Conservation (phyloP, 2,329 filamentous ascomycete genomes). For the Fusarium devonianum region DNA sequence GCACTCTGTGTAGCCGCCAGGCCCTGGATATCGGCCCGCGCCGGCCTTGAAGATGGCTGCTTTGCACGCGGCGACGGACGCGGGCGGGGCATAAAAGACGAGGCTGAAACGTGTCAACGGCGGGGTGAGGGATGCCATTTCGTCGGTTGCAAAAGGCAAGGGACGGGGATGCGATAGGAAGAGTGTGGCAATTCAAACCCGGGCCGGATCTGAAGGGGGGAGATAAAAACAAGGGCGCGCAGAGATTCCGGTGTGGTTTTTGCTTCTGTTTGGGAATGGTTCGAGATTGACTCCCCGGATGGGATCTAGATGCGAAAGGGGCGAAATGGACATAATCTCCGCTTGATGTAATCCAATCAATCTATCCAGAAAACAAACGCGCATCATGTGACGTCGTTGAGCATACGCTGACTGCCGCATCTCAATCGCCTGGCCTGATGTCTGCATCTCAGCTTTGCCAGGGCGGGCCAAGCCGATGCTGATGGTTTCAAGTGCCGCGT, state of each 20-base stretch:
- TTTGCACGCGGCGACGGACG: slow-evolving; percentile 59
- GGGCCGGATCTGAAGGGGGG: slow-evolving; percentile 9
- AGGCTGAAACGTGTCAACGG: slow-evolving; percentile 46
- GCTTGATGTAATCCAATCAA: not conserved
- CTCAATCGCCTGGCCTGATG: slow-evolving; percentile 14
- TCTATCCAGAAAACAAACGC: not conserved
- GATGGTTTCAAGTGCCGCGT: no score
- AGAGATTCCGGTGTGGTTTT: slow-evolving; percentile 1
- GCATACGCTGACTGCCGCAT: not conserved
- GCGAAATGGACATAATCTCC: not conserved
- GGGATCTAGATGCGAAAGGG: not conserved
- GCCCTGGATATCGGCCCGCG: slow-evolving; percentile 59
- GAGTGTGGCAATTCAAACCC: slow-evolving; percentile 8
- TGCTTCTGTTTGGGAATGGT: slow-evolving; percentile 11
- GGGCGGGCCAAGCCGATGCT: slow-evolving; percentile 7
- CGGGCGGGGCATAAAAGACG: slow-evolving; percentile 59
- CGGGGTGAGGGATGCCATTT: slow-evolving; percentile 26
- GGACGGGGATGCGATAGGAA: not conserved
- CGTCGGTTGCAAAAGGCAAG: not conserved
- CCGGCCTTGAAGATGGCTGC: slow-evolving; percentile 64
- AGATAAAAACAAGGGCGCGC: not conserved
- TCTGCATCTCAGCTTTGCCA: slow-evolving; percentile 5
- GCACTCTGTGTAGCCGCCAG: slow-evolving; percentile 63
- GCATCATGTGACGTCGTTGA: slow-evolving; percentile 22
- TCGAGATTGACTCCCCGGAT: slow-evolving; percentile 5